These are phyloP conservation scores for Lipomyces yamadae DNA, from an alignment of 805 yeast species.

Conservation along the genomic window DNA sequence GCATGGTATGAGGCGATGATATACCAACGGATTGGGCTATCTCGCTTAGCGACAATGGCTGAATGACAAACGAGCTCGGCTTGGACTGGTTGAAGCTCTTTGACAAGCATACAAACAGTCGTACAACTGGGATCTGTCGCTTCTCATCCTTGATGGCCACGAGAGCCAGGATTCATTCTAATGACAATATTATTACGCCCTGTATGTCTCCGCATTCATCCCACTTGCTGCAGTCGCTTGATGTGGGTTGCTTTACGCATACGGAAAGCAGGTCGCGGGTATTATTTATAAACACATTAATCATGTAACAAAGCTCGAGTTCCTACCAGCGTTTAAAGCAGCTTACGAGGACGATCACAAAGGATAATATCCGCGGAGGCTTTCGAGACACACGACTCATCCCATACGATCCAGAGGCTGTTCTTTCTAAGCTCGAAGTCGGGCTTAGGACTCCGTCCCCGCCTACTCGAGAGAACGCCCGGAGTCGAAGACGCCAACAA, in stretches of 20 bases:
- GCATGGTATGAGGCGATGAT: slow-evolving; percentile 12
- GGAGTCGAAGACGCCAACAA: no score
- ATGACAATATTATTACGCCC: no score
- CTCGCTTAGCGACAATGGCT: slow-evolving; percentile 10
- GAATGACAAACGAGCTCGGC: slow-evolving; percentile 9
- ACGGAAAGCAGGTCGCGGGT: slow-evolving; percentile 16
- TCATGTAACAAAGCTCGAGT: slow-evolving; percentile 3
- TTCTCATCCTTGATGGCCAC: slow-evolving; percentile 17
- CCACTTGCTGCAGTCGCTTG: slow-evolving; percentile 11
- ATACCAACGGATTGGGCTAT: not conserved
- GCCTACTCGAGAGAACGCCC: no score
- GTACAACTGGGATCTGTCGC: slow-evolving; percentile 14
- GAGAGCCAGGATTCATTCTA: slow-evolving; percentile 18
- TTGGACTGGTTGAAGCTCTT: slow-evolving; percentile 11
- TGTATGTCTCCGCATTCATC: not conserved
- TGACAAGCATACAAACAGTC: slow-evolving; percentile 13
- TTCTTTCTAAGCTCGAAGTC: no score
- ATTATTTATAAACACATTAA: slow-evolving; percentile 1
- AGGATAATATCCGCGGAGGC: not conserved
- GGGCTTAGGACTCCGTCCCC: no score
- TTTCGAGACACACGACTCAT: slow-evolving; percentile 1
- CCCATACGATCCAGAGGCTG: not conserved
- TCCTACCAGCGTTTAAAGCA: not conserved
- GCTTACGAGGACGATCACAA: not conserved
- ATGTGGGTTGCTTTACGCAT: slow-evolving; percentile 21